phyloP scores from a whole-genome alignment of 306 rosid species.

The Sechiopsis laciniata region DNA sequence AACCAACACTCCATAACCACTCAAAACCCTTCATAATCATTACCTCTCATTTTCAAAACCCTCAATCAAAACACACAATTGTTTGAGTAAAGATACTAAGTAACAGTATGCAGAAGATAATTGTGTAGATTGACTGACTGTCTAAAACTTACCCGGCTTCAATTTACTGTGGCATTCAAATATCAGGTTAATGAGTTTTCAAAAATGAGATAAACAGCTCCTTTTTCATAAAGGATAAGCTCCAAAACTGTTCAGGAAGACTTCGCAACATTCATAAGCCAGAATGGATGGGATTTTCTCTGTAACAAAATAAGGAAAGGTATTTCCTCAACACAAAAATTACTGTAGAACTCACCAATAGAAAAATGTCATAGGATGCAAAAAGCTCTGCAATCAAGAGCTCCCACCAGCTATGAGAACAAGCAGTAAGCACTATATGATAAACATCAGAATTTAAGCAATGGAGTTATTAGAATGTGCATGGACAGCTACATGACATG shows the following conservation, averaged over 20 bases:
- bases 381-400: background rate
- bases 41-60: too few relatives aligned
- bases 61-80: background rate
- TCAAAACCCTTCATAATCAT: too few relatives aligned
- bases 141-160: background rate
- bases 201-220: slow-evolving; percentile 5
- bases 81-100: background rate
- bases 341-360: background rate
- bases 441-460: background rate
- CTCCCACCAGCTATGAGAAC: background rate
- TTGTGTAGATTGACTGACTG: too few relatives aligned
- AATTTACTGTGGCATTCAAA: background rate
- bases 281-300: slow-evolving; percentile 4
- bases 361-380: background rate
- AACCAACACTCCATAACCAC: too few relatives aligned
- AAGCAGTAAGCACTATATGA: background rate
- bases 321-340: background rate
- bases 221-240: slow-evolving; percentile 3
- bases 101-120: background rate
- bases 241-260: background rate
- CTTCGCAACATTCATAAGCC: background rate
- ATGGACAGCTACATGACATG: background rate
- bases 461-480: background rate
- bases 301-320: background rate
- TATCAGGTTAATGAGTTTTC: background rate